Evolutionary conservation across 257 asterid genomes (phyloP).

Genomic region (Henckelia pumila): DNA sequence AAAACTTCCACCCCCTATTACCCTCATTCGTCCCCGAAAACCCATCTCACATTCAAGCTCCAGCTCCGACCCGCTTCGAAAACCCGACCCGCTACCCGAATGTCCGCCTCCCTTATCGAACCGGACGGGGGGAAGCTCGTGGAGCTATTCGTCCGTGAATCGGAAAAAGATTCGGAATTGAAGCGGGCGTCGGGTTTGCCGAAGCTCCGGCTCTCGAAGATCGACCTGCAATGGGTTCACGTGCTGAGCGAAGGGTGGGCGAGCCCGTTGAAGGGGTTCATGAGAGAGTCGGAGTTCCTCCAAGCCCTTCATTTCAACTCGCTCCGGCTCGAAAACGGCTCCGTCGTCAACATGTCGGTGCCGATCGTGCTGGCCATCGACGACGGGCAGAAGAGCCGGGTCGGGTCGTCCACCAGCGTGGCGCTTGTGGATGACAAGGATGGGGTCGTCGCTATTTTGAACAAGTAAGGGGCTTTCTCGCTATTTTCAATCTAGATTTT

Average conservation of each 20-base stretch:
- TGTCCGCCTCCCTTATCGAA: conserved; percentile 57
- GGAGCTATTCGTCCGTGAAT: conserved; percentile 55
- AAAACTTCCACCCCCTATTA: conserved; percentile 30
- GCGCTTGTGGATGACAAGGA: conserved; percentile 59
- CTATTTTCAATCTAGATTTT: no score
- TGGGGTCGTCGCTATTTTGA: conserved; percentile 57
- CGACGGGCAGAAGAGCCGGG: conserved; percentile 49
- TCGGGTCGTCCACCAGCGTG: conserved; percentile 46
- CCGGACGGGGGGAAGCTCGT: conserved; percentile 91
- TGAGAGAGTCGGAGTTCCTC: conserved; percentile 82
- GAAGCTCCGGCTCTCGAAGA: conserved; percentile 52
- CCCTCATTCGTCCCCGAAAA: conserved; percentile 29
- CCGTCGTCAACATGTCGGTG: conserved; percentile 67
- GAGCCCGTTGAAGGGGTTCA: conserved; percentile 74
- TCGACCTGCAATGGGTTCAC: conserved; percentile 89
- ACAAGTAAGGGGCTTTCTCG: conserved; percentile 39
- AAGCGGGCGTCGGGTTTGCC: conserved; percentile 48
- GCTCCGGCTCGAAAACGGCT: conserved; percentile 60
- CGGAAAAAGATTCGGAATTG: conserved; percentile 44
- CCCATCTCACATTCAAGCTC: conserved; percentile 30
- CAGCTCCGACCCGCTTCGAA: conserved; percentile 24
- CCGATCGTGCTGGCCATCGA: conserved; percentile 80
- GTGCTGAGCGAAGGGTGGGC: conserved; percentile 95
- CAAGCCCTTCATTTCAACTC: conserved; percentile 86
- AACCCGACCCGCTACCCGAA: conserved; percentile 33